A percentile compares a stretch with the other conserved stretches of the same genome.
phyloP scores from a whole-genome alignment of 1,139 yeast species.

The Pichia cactophila region DNA sequence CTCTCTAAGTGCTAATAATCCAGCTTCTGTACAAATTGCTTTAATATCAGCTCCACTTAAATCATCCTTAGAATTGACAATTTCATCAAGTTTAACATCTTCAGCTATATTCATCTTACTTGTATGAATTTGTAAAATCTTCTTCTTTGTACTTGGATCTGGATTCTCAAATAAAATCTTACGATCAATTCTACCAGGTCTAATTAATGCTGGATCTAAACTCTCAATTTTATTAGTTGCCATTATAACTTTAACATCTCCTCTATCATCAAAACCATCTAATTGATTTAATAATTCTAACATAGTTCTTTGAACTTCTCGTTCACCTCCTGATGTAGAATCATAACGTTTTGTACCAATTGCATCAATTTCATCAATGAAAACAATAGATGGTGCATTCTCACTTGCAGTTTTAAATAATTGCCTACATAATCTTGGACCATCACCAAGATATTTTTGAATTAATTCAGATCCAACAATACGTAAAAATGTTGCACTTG shows the following conservation, averaged over 20 bases:
- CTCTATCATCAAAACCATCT: conserved; percentile 97
- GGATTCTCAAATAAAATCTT: conserved; percentile 96
- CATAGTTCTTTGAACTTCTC: conserved; percentile 98
- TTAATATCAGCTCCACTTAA: conserved; percentile 97
- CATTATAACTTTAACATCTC: conserved; percentile 98
- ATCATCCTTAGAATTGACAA: conserved; percentile 90
- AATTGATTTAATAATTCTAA: conserved; percentile 91
- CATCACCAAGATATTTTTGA: conserved; percentile 96
- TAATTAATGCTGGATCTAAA: conserved; percentile 92
- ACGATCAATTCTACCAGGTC: conserved; percentile 98
- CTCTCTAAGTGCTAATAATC: conserved; percentile 89
- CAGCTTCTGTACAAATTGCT: conserved; percentile 80
- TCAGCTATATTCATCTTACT: conserved; percentile 85
- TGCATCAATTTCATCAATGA: conserved; percentile 98
- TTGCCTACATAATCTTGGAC: conserved; percentile 91
- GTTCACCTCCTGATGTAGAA: conserved; percentile 93
- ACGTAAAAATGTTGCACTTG: conserved; percentile 91
- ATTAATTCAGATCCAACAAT: conserved; percentile 96
- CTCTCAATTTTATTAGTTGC: conserved; percentile 96
- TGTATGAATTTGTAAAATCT: conserved; percentile 89
- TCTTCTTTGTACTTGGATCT: conserved; percentile 85
- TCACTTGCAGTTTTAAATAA: conserved; percentile 96
- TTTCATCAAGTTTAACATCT: conserved; percentile 84
- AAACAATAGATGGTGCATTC: conserved; percentile 95
- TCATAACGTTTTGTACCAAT: conserved; percentile 97